Conservation (phyloP, 257 asterid species). For the Leptodermis oblonga region DNA sequence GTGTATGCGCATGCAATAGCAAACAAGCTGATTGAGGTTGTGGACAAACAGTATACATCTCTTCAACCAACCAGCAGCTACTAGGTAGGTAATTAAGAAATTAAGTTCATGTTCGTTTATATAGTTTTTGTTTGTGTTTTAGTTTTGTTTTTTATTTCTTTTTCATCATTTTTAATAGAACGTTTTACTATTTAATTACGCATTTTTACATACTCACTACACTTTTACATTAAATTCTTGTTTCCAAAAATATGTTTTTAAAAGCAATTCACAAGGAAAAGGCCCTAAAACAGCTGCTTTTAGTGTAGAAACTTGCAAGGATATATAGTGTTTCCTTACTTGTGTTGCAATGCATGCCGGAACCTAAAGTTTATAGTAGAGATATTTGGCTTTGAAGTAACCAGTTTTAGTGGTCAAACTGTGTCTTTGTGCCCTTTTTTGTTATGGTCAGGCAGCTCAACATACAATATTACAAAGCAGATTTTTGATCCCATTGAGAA, state of each 20-base stretch:
- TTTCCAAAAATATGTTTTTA: too few species aligned
- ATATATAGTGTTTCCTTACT: neutral
- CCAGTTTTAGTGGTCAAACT: conserved; percentile 8
- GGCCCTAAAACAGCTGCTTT: neutral
- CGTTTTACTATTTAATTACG: too few species aligned
- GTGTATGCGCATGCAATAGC: conserved; percentile 89
- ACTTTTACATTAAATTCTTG: too few species aligned
- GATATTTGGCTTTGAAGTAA: too few species aligned
- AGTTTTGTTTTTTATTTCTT: too few species aligned
- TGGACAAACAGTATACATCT: conserved; percentile 69
- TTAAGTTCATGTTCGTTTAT: too few species aligned
- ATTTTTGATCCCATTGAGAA: neutral
- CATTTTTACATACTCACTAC: too few species aligned
- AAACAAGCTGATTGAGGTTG: conserved; percentile 77
- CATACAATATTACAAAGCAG: neutral
- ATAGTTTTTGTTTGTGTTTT: too few species aligned
- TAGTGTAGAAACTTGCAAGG: neutral
- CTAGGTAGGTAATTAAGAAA: conserved; percentile 35
- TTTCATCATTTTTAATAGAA: too few species aligned
- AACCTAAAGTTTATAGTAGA: neutral
- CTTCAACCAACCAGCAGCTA: conserved; percentile 58
- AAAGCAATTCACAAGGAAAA: too few species aligned
- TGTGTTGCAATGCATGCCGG: neutral
- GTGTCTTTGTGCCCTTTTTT: conserved; percentile 1
- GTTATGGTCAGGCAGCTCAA: conserved; percentile 14